Percentiles rank a stretch among this genome's conserved stretches.
These are phyloP conservation scores for Heimioporus retisporus DNA, from an alignment of 1,284 basidiomycete genomes.

Conservation along the genomic window DNA sequence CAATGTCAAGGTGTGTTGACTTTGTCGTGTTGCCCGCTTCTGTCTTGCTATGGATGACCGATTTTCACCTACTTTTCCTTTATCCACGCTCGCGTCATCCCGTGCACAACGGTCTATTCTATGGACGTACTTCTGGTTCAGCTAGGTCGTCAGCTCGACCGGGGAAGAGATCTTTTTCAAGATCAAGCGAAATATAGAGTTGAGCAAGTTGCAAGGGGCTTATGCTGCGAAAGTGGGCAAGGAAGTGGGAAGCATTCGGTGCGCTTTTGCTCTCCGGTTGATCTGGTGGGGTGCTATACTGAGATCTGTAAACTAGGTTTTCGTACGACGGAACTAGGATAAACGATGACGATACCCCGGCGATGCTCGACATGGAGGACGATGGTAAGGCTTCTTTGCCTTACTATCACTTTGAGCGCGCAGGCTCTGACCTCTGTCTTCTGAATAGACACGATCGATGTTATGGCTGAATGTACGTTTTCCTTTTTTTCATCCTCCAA, in stretches of 20 bases:
- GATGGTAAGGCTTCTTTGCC: constrained; percentile 61
- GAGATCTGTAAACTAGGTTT: constrained; percentile 63
- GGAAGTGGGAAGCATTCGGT: constrained; percentile 89
- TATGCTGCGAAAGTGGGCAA: constrained; percentile 97
- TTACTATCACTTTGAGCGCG: neutral
- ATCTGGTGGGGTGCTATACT: neutral
- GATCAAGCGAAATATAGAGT: constrained; percentile 95
- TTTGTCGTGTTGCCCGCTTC: neutral
- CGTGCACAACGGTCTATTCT: too few species aligned
- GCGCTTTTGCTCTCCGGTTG: constrained; percentile 35
- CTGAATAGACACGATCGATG: constrained; percentile 86
- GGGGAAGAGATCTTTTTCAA: constrained; percentile 98
- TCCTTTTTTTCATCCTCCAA: neutral
- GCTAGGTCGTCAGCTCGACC: constrained; percentile 79
- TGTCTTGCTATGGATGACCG: neutral
- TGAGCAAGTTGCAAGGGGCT: constrained; percentile 94
- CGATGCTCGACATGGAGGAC: constrained; percentile 89
- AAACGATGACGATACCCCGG: constrained; percentile 87
- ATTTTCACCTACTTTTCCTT: neutral
- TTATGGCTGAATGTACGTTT: constrained; percentile 91
- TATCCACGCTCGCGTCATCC: too few species aligned
- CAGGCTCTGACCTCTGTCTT: constrained; percentile 17
- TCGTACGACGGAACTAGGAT: constrained; percentile 90
- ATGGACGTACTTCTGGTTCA: neutral
- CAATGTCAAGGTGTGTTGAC: constrained; percentile 80